Evolutionary conservation across 106 monocot genomes (phyloP).

Genomic region (Phalaenopsis aphrodite): DNA sequence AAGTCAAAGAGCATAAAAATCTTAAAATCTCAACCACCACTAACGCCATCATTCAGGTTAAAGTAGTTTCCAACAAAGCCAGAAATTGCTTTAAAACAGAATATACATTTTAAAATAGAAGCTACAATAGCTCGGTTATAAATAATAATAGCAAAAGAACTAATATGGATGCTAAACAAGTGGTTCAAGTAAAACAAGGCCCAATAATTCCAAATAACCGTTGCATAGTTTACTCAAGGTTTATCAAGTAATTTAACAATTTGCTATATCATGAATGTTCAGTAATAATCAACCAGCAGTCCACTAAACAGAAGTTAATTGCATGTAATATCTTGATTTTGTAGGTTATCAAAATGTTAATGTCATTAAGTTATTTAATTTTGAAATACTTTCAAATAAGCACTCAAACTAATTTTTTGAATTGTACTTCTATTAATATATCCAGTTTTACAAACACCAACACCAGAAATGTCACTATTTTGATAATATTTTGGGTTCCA

Average conservation of each 20-base stretch:
- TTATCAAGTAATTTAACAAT: background rate
- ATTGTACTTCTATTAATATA: background rate
- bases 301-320: background rate
- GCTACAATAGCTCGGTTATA: background rate
- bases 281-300: background rate
- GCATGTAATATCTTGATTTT: background rate
- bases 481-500: background rate
- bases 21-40: background rate
- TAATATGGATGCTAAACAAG: background rate
- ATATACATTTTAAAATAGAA: background rate
- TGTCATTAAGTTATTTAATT: slow-evolving; percentile 1
- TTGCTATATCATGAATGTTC: background rate
- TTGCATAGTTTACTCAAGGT: background rate
- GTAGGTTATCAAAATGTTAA: background rate
- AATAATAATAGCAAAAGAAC: background rate
- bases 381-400: background rate
- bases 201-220: background rate
- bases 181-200: background rate
- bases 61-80: background rate
- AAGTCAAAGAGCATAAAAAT: background rate
- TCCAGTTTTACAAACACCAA: background rate
- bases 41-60: background rate
- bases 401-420: background rate
- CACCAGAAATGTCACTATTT: background rate
- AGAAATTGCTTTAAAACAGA: background rate